Conservation (phyloP, 1,284 basidiomycete genomes). For the Ceratobasidium theobromae region DNA sequence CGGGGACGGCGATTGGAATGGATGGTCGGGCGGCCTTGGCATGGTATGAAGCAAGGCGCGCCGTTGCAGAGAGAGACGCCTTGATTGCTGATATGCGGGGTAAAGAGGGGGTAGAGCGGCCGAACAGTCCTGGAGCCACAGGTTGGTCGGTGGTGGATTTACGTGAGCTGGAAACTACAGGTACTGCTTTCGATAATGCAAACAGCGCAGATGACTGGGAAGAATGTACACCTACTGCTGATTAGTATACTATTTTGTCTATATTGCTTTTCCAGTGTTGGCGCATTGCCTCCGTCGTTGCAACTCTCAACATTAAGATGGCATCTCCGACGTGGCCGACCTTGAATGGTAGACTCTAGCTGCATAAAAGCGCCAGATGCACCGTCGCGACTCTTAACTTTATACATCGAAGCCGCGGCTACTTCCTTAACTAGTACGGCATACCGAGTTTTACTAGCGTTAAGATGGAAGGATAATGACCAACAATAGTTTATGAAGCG, state of each 20-base stretch:
- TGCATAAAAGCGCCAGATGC: not conserved
- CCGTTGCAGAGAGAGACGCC: slow-evolving; percentile 30
- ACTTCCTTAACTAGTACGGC: not conserved
- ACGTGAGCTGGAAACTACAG: slow-evolving; percentile 12
- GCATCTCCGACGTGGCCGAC: not conserved
- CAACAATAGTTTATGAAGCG: not conserved
- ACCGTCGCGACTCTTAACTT: not conserved
- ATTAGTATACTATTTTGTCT: slow-evolving; percentile 9
- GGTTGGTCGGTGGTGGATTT: slow-evolving; percentile 23
- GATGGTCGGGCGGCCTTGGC: slow-evolving; percentile 24
- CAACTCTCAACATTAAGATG: not conserved
- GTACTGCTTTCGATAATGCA: slow-evolving; percentile 1
- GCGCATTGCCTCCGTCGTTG: too few species aligned
- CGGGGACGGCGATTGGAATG: slow-evolving; percentile 8
- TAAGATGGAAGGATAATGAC: not conserved
- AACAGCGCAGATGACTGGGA: slow-evolving; percentile 19
- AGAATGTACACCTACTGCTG: slow-evolving; percentile 15
- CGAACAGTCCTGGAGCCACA: not conserved
- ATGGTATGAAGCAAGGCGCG: slow-evolving; percentile 31
- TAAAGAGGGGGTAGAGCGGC: not conserved
- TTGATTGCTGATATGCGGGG: slow-evolving; percentile 4
- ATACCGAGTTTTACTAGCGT: not conserved
- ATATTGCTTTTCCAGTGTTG: not conserved
- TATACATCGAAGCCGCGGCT: not conserved
- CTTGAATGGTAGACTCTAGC: too few species aligned